Evolutionary conservation across 139 green algal genomes (phyloP).

Genomic region (Parachlorella kessleri): DNA sequence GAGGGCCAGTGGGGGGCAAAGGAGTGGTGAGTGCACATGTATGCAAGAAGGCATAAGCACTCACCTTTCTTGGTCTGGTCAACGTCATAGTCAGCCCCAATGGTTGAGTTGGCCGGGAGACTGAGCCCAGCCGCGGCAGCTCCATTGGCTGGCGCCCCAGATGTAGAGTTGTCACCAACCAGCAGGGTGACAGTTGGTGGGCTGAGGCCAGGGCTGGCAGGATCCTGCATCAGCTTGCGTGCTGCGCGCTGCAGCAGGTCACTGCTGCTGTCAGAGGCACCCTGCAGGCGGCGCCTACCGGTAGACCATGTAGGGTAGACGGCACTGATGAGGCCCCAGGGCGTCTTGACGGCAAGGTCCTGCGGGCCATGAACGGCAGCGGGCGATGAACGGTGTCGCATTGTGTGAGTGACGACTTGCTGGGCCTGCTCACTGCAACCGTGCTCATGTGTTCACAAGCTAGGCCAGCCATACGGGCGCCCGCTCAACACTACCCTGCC

Average conservation of each 20-base stretch:
- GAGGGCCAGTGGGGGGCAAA: no score
- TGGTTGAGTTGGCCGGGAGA: constrained; percentile 30
- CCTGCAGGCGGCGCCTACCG: constrained; percentile 10
- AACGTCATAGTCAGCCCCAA: constrained; percentile 19
- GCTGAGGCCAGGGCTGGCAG: not conserved
- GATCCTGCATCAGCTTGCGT: constrained; percentile 20
- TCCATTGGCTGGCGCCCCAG: constrained; percentile 15
- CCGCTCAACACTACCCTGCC: no score
- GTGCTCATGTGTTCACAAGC: no score
- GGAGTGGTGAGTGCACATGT: no score
- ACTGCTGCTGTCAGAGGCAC: not conserved
- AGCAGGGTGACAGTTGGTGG: not conserved
- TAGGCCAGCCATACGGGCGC: no score
- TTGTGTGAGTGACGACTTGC: no score
- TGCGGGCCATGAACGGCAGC: constrained; percentile 10
- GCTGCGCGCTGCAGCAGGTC: constrained; percentile 1
- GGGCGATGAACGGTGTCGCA: no score
- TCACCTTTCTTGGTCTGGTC: constrained; percentile 15
- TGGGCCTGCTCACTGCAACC: no score
- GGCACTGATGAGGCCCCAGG: constrained; percentile 54
- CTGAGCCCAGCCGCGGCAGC: not conserved
- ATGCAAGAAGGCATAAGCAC: not conserved
- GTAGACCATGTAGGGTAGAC: constrained; percentile 16
- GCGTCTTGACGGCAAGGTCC: constrained; percentile 52
- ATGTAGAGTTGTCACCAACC: not conserved